Conservation (phyloP, 129 eudicot genomes). For the Chrysanthemum makinoi region DNA sequence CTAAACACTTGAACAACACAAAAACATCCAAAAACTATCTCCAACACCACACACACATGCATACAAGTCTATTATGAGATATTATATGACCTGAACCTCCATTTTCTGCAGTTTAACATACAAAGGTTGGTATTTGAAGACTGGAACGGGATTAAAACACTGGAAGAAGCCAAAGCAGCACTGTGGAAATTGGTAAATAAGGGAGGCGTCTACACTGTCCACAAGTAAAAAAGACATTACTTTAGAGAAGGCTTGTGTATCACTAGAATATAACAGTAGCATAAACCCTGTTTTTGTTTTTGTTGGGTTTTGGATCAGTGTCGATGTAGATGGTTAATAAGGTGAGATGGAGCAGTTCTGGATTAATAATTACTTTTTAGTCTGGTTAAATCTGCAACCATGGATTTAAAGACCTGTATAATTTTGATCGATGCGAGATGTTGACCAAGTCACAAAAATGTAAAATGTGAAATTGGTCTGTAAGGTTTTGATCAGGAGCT, state of each 20-base stretch:
- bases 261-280: too few species aligned
- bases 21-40: background rate
- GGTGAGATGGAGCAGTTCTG: too few species aligned
- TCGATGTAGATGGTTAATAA: background rate
- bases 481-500: background rate
- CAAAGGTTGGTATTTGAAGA: too few species aligned
- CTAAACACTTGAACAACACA: background rate
- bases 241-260: too few species aligned
- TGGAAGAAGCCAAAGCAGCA: conserved; percentile 57
- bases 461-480: background rate
- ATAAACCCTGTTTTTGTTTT: background rate
- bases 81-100: background rate
- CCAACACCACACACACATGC: background rate
- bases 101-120: background rate
- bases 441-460: background rate
- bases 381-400: too few species aligned
- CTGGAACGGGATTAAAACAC: conserved; percentile 36
- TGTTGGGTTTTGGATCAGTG: background rate
- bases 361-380: too few species aligned
- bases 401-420: background rate
- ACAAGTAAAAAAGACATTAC: background rate
- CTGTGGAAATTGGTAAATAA: conserved; percentile 38
- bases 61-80: background rate
- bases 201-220: conserved; percentile 57
- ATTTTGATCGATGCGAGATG: background rate